Evolutionary conservation across 306 rosid species (phyloP).

Genomic region (Potentilla sterilis): DNA sequence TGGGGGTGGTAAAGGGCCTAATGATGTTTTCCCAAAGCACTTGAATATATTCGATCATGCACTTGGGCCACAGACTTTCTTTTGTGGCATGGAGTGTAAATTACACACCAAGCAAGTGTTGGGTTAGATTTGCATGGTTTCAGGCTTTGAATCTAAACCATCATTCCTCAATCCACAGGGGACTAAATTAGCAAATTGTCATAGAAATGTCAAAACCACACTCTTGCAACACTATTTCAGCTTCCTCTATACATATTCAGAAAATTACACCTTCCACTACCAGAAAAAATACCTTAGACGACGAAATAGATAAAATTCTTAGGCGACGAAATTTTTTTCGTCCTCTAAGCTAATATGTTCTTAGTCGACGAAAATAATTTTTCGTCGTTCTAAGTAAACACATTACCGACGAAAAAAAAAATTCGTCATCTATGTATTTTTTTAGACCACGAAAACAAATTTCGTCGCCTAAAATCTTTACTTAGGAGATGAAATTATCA

Average conservation of each 20-base stretch:
- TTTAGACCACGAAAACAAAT: too few species aligned
- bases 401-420: too few species aligned
- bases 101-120: neutral
- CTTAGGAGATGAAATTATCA: too few species aligned
- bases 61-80: constrained; percentile 17
- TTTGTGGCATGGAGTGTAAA: constrained; percentile 11
- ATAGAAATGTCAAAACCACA: neutral
- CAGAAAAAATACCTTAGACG: too few species aligned
- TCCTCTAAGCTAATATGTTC: too few species aligned
- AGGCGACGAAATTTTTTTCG: too few species aligned
- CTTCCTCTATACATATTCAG: neutral
- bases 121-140: constrained; percentile 10
- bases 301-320: too few species aligned
- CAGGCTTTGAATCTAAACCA: neutral
- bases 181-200: neutral
- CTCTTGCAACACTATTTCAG: neutral
- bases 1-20: neutral
- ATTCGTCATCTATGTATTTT: too few species aligned
- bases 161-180: constrained; percentile 13
- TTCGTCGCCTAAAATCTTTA: too few species aligned
- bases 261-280: too few species aligned
- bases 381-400: too few species aligned
- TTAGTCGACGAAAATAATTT: too few species aligned
- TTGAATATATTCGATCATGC: constrained; percentile 6
- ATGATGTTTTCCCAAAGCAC: neutral